These are phyloP conservation scores for Ilex asprella DNA, from an alignment of 257 asterid species.

Conservation along the genomic window DNA sequence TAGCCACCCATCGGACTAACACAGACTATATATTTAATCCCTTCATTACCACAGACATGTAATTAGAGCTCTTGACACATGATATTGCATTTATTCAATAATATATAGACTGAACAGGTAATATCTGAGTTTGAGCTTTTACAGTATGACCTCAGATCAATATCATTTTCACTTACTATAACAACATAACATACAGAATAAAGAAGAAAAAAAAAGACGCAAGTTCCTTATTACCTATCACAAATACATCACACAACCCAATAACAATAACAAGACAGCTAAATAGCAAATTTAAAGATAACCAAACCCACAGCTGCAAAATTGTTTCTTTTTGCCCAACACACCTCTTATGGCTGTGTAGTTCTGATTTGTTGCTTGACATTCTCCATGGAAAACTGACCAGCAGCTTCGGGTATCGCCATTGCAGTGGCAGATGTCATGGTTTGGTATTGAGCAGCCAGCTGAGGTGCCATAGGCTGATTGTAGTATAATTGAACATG, in stretches of 20 bases:
- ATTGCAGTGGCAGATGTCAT: constrained; percentile 40
- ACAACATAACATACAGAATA: constrained; percentile 15
- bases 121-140: constrained; percentile 5
- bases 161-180: constrained; percentile 6
- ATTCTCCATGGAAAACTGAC: constrained; percentile 38
- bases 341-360: constrained; percentile 10
- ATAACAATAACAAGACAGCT: constrained; percentile 7
- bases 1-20: no score
- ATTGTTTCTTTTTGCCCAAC: constrained; percentile 12
- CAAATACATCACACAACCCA: constrained; percentile 6
- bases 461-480: constrained; percentile 58
- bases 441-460: constrained; percentile 73
- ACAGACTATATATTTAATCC: no score
- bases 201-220: constrained; percentile 4
- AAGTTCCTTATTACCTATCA: constrained; percentile 10
- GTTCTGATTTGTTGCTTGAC: constrained; percentile 14
- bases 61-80: no score
- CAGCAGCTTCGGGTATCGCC: constrained; percentile 38
- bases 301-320: constrained; percentile 12
- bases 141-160: constrained; percentile 6
- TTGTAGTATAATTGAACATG: constrained; percentile 68
- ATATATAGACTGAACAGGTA: constrained; percentile 7
- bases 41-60: no score
- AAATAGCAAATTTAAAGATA: constrained; percentile 4
- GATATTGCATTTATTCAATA: no score